Evolutionary conservation across 225 moss, liverwort and hornwort genomes (phyloP).

Genomic region (Bryoerythrophyllum caledonicum): DNA sequence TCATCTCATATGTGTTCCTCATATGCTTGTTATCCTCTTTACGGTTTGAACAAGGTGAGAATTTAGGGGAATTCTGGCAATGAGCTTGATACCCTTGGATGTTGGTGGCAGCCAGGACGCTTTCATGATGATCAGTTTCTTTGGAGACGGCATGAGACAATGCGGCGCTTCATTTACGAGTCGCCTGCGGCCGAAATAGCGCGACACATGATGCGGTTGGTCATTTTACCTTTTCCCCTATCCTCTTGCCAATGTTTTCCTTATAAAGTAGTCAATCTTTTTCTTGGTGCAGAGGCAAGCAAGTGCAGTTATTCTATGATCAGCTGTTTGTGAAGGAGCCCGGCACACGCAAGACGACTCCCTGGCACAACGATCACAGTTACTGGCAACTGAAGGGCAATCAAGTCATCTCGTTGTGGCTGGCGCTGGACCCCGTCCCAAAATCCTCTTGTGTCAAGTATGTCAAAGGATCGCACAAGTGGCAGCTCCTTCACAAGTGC

Average conservation of each 20-base stretch:
- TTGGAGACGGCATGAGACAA: constrained; percentile 85
- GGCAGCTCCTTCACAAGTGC: constrained; percentile 96
- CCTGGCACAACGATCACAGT: constrained; percentile 99
- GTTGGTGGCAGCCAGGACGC: constrained; percentile 80
- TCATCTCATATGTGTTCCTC: constrained; percentile 4
- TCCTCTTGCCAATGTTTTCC: neutral
- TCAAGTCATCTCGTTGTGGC: constrained; percentile 90
- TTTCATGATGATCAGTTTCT: constrained; percentile 98
- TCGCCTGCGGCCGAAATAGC: constrained; percentile 93
- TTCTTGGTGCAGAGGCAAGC: constrained; percentile 57
- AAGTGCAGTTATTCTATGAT: constrained; percentile 89
- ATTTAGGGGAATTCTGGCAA: neutral
- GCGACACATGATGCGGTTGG: constrained; percentile 82
- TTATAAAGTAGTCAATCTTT: no score
- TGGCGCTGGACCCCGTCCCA: constrained; percentile 83
- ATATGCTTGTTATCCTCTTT: no score
- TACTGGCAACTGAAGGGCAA: constrained; percentile 96
- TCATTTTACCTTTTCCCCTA: constrained; percentile 16
- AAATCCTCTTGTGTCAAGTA: constrained; percentile 86
- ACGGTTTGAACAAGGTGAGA: neutral
- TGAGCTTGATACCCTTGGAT: constrained; percentile 18
- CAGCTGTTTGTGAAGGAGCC: constrained; percentile 98
- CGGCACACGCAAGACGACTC: constrained; percentile 81
- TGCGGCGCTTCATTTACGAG: constrained; percentile 72
- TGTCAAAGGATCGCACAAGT: constrained; percentile 97